These are phyloP conservation scores for Penicillium aurantiogriseum DNA, from an alignment of 2,329 filamentous ascomycete species.

Conservation along the genomic window DNA sequence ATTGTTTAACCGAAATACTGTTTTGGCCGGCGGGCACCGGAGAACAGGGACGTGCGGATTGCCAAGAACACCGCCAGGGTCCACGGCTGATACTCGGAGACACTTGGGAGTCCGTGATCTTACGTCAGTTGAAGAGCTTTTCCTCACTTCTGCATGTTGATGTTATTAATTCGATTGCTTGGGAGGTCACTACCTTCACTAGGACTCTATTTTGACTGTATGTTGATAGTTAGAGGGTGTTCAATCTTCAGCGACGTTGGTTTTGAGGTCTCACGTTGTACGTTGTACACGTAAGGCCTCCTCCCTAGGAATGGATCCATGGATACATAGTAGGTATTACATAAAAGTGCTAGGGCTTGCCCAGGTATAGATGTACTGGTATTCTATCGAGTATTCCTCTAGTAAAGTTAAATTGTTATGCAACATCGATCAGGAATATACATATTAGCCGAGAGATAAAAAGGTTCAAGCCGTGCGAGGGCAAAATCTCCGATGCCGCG, in stretches of 20 bases:
- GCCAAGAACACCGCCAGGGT: slow-evolving; percentile 23
- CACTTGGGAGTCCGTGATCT: background rate
- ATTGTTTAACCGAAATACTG: slow-evolving; percentile 4
- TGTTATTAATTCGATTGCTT: background rate
- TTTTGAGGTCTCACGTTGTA: background rate
- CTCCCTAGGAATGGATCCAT: background rate
- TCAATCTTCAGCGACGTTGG: background rate
- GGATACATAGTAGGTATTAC: background rate
- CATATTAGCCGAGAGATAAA: slow-evolving; percentile 4
- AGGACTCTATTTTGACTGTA: background rate
- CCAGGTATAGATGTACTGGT: background rate
- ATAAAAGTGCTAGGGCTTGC: background rate
- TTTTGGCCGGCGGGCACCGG: background rate
- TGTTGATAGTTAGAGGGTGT: background rate
- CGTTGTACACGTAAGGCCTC: background rate
- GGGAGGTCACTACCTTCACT: background rate
- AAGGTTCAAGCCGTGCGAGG: background rate
- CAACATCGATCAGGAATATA: slow-evolving; percentile 2
- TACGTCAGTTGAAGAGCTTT: background rate
- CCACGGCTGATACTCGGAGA: slow-evolving; percentile 17
- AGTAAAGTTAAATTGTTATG: background rate
- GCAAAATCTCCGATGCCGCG: slow-evolving; percentile 11
- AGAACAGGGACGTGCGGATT: slow-evolving; percentile 15
- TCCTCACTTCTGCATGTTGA: background rate
- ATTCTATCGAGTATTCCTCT: background rate